phyloP scores from a whole-genome alignment of 1,139 yeast species.

The Scheffersomyces insectosa region DNA sequence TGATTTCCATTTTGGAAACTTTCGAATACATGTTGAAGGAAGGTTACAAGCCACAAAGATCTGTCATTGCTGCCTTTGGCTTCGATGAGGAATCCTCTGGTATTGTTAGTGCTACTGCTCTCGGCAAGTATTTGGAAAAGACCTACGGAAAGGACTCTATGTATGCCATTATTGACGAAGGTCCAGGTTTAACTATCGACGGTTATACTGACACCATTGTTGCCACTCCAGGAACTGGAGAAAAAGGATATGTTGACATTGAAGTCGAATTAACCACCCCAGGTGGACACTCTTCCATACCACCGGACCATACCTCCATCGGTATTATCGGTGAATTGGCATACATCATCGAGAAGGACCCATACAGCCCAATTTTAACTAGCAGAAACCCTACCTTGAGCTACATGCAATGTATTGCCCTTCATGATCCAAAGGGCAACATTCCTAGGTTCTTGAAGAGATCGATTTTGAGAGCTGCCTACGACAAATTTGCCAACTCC shows the following conservation, averaged over 20 bases:
- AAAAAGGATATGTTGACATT: constrained; percentile 64
- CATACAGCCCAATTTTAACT: constrained; percentile 45
- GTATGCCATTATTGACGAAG: constrained; percentile 66
- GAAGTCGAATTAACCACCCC: constrained; percentile 50
- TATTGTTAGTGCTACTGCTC: constrained; percentile 49
- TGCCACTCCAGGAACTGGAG: constrained; percentile 54
- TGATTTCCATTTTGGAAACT: constrained; percentile 60
- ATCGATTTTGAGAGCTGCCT: constrained; percentile 28
- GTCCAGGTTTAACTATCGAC: constrained; percentile 40
- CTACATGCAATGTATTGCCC: constrained; percentile 50
- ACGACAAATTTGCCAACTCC: constrained; percentile 25
- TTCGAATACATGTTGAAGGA: constrained; percentile 47
- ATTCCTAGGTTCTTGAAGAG: constrained; percentile 14
- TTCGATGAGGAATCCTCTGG: constrained; percentile 77
- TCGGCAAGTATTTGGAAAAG: constrained; percentile 43
- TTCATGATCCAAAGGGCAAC: constrained; percentile 21
- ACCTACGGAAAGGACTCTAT: constrained; percentile 58
- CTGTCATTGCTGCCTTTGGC: constrained; percentile 62
- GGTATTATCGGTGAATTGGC: constrained; percentile 64
- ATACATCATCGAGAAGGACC: constrained; percentile 48
- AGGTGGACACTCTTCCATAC: constrained; percentile 77
- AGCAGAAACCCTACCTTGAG: constrained; percentile 50
- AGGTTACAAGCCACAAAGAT: constrained; percentile 54
- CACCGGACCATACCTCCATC: constrained; percentile 72
- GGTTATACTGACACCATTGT: constrained; percentile 31